Conservation (phyloP, 768 basidiomycete genomes). For the Russula sp. region DNA sequence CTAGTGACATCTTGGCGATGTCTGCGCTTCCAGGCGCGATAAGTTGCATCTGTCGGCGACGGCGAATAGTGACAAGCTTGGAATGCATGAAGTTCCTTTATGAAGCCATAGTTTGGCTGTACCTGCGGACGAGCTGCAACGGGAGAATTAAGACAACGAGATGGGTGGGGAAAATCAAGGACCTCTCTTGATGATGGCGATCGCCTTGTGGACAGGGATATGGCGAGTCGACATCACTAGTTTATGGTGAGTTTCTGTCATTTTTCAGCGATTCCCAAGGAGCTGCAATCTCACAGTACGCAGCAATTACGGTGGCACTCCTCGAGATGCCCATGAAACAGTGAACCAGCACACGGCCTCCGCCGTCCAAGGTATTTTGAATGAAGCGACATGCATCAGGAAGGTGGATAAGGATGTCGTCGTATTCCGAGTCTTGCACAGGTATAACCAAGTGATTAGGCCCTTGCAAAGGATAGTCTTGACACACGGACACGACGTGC, state of each 20-base stretch:
- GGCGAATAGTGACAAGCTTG: slow-evolving; percentile 43
- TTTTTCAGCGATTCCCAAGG: background rate
- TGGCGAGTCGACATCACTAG: slow-evolving; percentile 20
- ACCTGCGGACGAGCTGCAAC: slow-evolving; percentile 32
- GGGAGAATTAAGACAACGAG: slow-evolving; percentile 12
- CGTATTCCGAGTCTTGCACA: slow-evolving; percentile 44
- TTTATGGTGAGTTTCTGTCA: background rate
- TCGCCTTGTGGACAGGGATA: slow-evolving; percentile 12
- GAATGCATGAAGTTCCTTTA: slow-evolving; percentile 52
- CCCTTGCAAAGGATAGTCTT: slow-evolving; percentile 50
- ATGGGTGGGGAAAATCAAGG: slow-evolving; percentile 1
- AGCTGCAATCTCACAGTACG: slow-evolving; percentile 51
- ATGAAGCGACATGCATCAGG: slow-evolving; percentile 56
- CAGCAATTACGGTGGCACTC: slow-evolving; percentile 65
- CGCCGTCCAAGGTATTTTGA: slow-evolving; percentile 41
- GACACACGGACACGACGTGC: slow-evolving; percentile 73
- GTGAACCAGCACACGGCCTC: slow-evolving; percentile 60
- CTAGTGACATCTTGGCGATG: slow-evolving; percentile 45
- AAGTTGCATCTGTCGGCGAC: slow-evolving; percentile 35
- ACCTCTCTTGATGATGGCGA: slow-evolving; percentile 34
- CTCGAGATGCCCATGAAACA: slow-evolving; percentile 70
- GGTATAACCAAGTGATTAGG: slow-evolving; percentile 63
- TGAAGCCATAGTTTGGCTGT: slow-evolving; percentile 42
- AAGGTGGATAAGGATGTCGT: slow-evolving; percentile 58
- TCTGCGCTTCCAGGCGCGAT: slow-evolving; percentile 52